A percentile compares a stretch with the other conserved stretches of the same genome.
Conservation (phyloP, 208 protist species). For the Wallacemonas sp. region DNA sequence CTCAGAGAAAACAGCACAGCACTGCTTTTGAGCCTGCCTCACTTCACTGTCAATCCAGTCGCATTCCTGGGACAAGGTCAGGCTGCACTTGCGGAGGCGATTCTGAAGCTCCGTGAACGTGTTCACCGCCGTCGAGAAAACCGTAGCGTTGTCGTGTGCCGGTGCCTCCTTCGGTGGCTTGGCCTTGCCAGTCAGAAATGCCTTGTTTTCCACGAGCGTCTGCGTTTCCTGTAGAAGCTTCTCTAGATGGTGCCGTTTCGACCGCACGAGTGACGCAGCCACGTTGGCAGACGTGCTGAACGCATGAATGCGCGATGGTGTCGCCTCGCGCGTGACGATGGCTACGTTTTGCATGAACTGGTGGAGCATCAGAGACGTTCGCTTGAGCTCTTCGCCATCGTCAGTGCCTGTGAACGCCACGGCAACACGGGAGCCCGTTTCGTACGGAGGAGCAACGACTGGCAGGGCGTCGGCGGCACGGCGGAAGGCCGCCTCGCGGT, state of each 20-base stretch:
- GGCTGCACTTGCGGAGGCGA: not conserved
- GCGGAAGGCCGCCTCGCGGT: slow-evolving; percentile 22
- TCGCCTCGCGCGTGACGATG: not conserved
- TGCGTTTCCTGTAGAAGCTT: slow-evolving; percentile 8
- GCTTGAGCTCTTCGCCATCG: slow-evolving; percentile 10
- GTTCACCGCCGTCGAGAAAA: slow-evolving; percentile 12
- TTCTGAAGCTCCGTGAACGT: slow-evolving; percentile 12
- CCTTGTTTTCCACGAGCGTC: not conserved
- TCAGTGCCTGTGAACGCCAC: slow-evolving; percentile 1
- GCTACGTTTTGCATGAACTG: slow-evolving; percentile 17
- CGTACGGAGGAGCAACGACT: slow-evolving; percentile 4
- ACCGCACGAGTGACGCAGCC: not conserved
- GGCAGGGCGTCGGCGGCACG: slow-evolving; percentile 12
- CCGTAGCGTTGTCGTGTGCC: slow-evolving; percentile 14
- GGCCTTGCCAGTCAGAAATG: slow-evolving; percentile 8
- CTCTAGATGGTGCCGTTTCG: slow-evolving; percentile 1
- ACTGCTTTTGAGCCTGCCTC: not conserved
- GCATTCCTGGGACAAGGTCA: slow-evolving; percentile 1
- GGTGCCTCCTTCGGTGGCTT: slow-evolving; percentile 19
- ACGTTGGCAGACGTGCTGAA: not conserved
- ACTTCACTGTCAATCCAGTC: slow-evolving; percentile 7
- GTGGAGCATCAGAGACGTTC: slow-evolving; percentile 8
- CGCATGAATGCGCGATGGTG: not conserved
- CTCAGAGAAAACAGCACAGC: not conserved
- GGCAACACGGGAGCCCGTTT: not conserved